A percentile compares a stretch with the other conserved stretches of the same genome.
Conservation (phyloP, 176 grass and related monocot genomes). For the Oryza rufipogon region DNA sequence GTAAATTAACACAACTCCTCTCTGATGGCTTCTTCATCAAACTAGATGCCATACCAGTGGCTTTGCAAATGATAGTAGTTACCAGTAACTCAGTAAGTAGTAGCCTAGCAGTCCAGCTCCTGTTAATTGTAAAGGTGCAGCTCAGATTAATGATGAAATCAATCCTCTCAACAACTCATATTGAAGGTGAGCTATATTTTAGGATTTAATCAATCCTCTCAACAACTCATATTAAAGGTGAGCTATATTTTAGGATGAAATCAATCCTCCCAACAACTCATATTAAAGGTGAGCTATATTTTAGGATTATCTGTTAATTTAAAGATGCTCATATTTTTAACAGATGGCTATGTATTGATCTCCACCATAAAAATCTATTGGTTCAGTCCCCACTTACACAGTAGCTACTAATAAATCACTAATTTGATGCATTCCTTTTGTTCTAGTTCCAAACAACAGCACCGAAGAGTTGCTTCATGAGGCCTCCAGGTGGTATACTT, state of each 20-base stretch:
- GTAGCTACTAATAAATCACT: not conserved
- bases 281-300: not conserved
- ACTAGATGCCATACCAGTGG: not conserved
- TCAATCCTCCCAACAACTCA: not conserved
- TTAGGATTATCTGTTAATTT: not conserved
- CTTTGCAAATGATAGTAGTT: not conserved
- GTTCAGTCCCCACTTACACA: not conserved
- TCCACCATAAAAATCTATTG: not conserved
- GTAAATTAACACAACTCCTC: slow-evolving; percentile 35
- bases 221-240: not conserved
- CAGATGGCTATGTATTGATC: not conserved
- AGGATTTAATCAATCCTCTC: not conserved
- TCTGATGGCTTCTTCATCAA: not conserved
- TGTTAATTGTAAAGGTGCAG: not conserved
- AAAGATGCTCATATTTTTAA: not conserved
- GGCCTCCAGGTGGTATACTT: slow-evolving; percentile 85
- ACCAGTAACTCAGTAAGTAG: not conserved
- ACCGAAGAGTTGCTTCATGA: slow-evolving; percentile 98
- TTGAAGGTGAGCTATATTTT: not conserved
- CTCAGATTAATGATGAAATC: not conserved
- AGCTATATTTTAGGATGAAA: not conserved
- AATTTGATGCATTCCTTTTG: not conserved
- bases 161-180: not conserved
- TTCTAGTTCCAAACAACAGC: slow-evolving; percentile 98
- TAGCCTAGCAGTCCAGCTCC: not conserved